These are phyloP conservation scores for Pigoraptor vietnamica DNA, from an alignment of 78 protist species.

Conservation along the genomic window DNA sequence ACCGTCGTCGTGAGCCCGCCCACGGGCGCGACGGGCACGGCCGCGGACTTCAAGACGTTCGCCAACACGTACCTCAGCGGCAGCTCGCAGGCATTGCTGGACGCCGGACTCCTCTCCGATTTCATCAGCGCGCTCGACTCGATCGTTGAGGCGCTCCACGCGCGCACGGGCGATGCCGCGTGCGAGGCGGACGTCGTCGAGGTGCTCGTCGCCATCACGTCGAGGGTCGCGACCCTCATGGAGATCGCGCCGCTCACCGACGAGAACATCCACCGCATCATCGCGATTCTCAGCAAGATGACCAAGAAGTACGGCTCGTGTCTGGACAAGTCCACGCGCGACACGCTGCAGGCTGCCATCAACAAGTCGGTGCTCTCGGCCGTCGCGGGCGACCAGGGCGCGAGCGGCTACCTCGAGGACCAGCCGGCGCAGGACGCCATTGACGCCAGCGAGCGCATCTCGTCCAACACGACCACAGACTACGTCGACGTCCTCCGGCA, in stretches of 20 bases:
- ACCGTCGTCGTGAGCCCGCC: background rate
- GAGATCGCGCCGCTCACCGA: background rate
- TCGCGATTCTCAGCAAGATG: background rate
- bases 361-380: background rate
- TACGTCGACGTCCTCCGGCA: background rate
- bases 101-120: background rate
- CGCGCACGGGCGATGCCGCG: no score
- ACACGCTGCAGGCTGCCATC: background rate
- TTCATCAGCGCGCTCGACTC: background rate
- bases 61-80: background rate
- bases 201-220: background rate
- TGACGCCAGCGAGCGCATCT: background rate
- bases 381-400: background rate
- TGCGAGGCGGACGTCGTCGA: background rate
- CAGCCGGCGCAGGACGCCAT: background rate
- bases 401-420: background rate
- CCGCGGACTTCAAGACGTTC: background rate
- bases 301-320: background rate
- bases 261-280: background rate
- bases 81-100: background rate
- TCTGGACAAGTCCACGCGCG: background rate
- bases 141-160: no score
- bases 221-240: background rate
- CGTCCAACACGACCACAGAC: background rate
- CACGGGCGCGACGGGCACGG: background rate